Percentiles rank a stretch among this genome's conserved stretches.
phyloP scores from a whole-genome alignment of 2,329 filamentous ascomycete species.

The Verticillium nonalfalfae region DNA sequence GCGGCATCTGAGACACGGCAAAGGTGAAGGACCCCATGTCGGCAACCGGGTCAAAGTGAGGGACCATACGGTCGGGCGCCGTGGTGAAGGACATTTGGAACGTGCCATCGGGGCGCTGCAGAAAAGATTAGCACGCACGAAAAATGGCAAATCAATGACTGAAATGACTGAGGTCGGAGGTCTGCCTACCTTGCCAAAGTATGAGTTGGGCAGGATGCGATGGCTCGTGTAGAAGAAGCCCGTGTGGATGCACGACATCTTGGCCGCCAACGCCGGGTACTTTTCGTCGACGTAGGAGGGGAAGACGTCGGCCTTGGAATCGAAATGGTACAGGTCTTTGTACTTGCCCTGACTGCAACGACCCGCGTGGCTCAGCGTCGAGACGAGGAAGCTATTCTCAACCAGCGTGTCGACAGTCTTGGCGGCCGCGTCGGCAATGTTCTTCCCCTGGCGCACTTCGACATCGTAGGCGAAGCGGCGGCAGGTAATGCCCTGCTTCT shows the following conservation, averaged over 20 bases:
- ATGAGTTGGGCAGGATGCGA: slow-evolving; percentile 36
- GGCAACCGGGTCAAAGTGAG: slow-evolving; percentile 38
- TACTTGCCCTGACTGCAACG: slow-evolving; percentile 38
- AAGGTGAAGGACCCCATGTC: slow-evolving; percentile 42
- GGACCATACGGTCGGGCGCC: slow-evolving; percentile 25
- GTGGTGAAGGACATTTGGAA: slow-evolving; percentile 43
- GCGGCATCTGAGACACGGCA: slow-evolving; percentile 41
- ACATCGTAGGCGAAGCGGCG: slow-evolving; percentile 38
- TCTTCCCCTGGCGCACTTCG: slow-evolving; percentile 45
- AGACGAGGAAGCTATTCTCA: slow-evolving; percentile 41
- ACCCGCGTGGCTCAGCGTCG: slow-evolving; percentile 41
- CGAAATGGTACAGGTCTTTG: slow-evolving; percentile 45
- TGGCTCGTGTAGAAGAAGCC: slow-evolving; percentile 43
- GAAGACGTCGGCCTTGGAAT: slow-evolving; percentile 45
- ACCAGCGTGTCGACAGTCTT: slow-evolving; percentile 30
- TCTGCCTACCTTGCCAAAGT: slow-evolving; percentile 35
- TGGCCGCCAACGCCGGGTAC: slow-evolving; percentile 36
- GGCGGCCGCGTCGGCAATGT: slow-evolving; percentile 48
- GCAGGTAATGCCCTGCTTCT: slow-evolving; percentile 30
- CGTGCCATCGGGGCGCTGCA: slow-evolving; percentile 31
- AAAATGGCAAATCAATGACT: too few relatives aligned
- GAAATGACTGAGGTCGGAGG: not conserved
- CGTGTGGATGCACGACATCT: slow-evolving; percentile 45
- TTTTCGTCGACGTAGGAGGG: slow-evolving; percentile 34
- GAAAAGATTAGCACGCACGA: not conserved